Evolutionary conservation across 257 asterid species (phyloP).

Genomic region (Avicennia marina): DNA sequence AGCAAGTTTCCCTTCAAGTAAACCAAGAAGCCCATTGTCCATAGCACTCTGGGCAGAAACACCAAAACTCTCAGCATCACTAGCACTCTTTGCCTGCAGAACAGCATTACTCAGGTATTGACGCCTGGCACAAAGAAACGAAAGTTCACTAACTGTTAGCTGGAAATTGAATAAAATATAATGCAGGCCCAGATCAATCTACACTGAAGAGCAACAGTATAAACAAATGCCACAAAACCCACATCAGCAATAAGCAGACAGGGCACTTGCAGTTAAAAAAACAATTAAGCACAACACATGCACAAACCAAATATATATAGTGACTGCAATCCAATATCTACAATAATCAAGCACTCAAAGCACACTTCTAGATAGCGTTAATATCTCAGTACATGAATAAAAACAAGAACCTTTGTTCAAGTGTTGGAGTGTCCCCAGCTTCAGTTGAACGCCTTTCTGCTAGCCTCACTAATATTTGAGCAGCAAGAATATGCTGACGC

Average conservation of each 20-base stretch:
- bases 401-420: conserved; percentile 77
- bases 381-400: conserved; percentile 9
- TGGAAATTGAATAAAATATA: background rate
- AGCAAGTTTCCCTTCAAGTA: conserved; percentile 96
- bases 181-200: background rate
- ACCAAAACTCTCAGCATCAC: conserved; percentile 43
- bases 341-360: too few relatives aligned
- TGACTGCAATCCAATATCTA: too few relatives aligned
- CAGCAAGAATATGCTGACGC: conserved; percentile 92
- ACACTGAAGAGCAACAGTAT: background rate
- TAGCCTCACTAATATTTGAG: conserved; percentile 84
- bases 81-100: conserved; percentile 95
- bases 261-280: background rate
- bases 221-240: background rate
- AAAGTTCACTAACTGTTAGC: conserved; percentile 21
- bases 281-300: too few relatives aligned
- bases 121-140: conserved; percentile 62
- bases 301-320: too few relatives aligned
- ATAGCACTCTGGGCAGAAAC: conserved; percentile 51
- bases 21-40: conserved; percentile 86
- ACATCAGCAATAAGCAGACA: background rate
- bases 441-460: conserved; percentile 85
- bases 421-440: conserved; percentile 68
- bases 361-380: conserved; percentile 8
- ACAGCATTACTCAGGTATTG: conserved; percentile 97